A percentile compares a stretch with the other conserved stretches of the same genome.
Conservation (phyloP, 2,329 filamentous ascomycete species). For the Hirsutella thompsonii region DNA sequence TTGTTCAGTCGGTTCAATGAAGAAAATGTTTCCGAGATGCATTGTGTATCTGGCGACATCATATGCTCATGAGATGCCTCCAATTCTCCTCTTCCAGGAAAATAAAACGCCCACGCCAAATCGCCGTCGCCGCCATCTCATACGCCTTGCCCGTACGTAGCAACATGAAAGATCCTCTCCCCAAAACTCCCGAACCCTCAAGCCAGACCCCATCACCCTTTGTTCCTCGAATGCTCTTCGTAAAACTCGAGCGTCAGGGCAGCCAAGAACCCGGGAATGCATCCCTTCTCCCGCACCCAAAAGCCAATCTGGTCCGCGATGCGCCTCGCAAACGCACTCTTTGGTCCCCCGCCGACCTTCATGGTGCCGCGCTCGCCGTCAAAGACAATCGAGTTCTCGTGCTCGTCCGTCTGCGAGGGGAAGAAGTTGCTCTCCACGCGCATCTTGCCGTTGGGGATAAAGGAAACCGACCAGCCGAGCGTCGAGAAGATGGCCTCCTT, state of each 20-base stretch:
- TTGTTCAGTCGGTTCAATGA: too few species aligned
- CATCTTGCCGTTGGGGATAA: constrained; percentile 94
- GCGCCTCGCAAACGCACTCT: constrained; percentile 72
- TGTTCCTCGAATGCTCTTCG: constrained; percentile 41
- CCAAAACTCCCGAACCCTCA: too few species aligned
- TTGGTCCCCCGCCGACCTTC: constrained; percentile 88
- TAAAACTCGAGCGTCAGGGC: constrained; percentile 90
- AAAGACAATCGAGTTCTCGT: constrained; percentile 68
- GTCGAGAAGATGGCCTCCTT: constrained; percentile 87
- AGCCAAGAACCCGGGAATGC: constrained; percentile 85
- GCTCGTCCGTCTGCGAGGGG: constrained; percentile 53
- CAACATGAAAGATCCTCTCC: too few species aligned
- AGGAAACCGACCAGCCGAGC: constrained; percentile 88
- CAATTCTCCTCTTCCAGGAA: too few species aligned
- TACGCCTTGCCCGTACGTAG: too few species aligned
- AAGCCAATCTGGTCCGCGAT: constrained; percentile 83
- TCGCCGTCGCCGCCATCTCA: too few species aligned
- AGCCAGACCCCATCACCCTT: neutral
- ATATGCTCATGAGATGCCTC: neutral
- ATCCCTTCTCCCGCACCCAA: constrained; percentile 89
- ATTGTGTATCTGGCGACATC: neutral
- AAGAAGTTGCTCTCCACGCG: constrained; percentile 79
- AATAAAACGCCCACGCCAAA: too few species aligned
- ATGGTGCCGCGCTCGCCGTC: constrained; percentile 92
- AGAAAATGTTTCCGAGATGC: neutral